Evolutionary conservation across 768 basidiomycete species (phyloP).

Genomic region (Boletellus ananiceps): DNA sequence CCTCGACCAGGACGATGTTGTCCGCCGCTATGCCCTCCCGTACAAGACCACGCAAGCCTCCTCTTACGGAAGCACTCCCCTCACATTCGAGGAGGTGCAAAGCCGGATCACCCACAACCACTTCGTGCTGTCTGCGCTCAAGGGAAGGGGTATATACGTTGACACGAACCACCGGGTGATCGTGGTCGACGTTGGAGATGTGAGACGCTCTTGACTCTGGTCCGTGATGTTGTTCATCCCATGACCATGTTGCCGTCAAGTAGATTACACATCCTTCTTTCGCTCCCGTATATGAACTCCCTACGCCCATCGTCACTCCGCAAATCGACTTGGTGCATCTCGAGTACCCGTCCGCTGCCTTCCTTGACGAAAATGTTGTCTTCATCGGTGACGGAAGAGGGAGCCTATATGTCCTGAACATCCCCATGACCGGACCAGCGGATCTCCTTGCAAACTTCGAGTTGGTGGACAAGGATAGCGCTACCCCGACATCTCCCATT

Average conservation of each 20-base stretch:
- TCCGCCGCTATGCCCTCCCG: slow-evolving; percentile 46
- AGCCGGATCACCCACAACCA: slow-evolving; percentile 85
- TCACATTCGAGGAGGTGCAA: slow-evolving; percentile 79
- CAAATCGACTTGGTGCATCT: slow-evolving; percentile 39
- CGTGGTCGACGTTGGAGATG: slow-evolving; percentile 51
- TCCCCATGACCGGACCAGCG: slow-evolving; percentile 38
- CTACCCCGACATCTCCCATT: slow-evolving; percentile 24
- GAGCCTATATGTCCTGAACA: slow-evolving; percentile 54
- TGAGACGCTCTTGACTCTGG: slow-evolving; percentile 34
- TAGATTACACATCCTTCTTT: slow-evolving; percentile 47
- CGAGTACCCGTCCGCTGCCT: slow-evolving; percentile 73
- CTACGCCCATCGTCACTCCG: slow-evolving; percentile 44
- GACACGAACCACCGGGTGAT: slow-evolving; percentile 62
- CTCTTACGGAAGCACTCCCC: slow-evolving; percentile 52
- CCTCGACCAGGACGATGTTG: slow-evolving; percentile 54
- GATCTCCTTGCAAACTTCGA: slow-evolving; percentile 51
- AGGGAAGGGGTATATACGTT: slow-evolving; percentile 56
- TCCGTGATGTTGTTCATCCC: slow-evolving; percentile 2
- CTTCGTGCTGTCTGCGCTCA: slow-evolving; percentile 46
- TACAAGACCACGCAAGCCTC: slow-evolving; percentile 47
- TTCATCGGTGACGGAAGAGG: slow-evolving; percentile 71
- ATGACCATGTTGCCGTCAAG: slow-evolving; percentile 34
- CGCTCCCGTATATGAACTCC: slow-evolving; percentile 55
- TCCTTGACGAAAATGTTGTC: slow-evolving; percentile 45
- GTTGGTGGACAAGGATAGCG: slow-evolving; percentile 27